Conservation (phyloP, 2,329 filamentous ascomycete genomes). For the Falciphora oryzae region DNA sequence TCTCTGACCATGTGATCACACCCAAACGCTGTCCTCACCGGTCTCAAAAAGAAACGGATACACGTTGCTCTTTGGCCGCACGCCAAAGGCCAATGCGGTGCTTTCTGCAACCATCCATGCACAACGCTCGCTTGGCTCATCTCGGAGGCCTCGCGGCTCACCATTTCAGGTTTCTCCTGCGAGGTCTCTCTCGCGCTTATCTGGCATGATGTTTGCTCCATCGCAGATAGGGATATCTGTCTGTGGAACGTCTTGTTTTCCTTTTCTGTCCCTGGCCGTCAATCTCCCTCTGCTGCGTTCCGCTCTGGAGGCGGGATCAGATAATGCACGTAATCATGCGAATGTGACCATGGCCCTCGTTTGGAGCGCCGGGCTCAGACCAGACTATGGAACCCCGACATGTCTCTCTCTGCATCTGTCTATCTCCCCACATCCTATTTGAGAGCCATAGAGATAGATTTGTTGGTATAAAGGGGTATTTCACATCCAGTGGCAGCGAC, state of each 20-base stretch:
- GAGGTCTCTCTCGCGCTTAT: background rate
- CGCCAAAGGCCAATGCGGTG: background rate
- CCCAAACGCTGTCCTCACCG: background rate
- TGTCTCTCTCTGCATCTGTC: too few species aligned
- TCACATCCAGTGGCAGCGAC: too few species aligned
- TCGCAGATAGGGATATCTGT: background rate
- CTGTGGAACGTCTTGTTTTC: background rate
- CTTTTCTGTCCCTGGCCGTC: too few species aligned
- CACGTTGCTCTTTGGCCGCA: background rate
- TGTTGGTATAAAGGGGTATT: too few species aligned
- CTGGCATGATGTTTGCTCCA: background rate
- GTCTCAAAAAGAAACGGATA: background rate
- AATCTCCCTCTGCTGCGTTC: background rate
- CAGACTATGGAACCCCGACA: background rate
- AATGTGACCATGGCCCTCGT: background rate
- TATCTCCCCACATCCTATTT: too few species aligned
- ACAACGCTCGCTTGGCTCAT: background rate
- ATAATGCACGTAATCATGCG: background rate
- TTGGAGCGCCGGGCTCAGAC: too few species aligned
- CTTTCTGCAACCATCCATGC: background rate
- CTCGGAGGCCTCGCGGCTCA: background rate
- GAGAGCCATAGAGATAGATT: too few species aligned
- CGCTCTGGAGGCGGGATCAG: background rate
- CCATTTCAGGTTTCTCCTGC: background rate
- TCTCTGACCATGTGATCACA: background rate